Base-by-base conservation (phyloP, 2,329 filamentous ascomycete genomes). In the Aquanectria penicillioides region DNA sequence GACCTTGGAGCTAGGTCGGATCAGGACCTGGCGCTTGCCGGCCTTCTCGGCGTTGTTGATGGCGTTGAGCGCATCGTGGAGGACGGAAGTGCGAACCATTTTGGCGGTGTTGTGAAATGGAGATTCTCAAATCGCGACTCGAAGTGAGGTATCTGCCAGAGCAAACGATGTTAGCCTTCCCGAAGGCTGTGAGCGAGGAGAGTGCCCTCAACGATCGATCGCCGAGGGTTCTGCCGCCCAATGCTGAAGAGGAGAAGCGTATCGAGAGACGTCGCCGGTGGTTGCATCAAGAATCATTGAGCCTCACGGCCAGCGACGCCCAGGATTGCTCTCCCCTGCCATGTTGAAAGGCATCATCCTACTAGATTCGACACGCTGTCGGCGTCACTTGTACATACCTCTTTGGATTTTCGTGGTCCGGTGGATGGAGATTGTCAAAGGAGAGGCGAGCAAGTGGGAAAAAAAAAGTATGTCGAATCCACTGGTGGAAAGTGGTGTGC, bases 11-110 rank as follows among this genome's bases (percentile, higher is more conserved):
- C 88, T 91, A 74, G 96, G 95, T 77, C 94, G 90, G 88, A 99
- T 97, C 81, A 99, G 78, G 79, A 98, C 95, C 86, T 99, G 95
- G 79, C 95, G 94, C 91, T 98, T 98, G 86, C 95, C 95, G 75
- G 92, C 87, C 91, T 99, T 98, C 89, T 99, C 96, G 87, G 95
- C 95, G 83, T 99, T 99, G 93, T 99, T 99, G 91, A 99, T 98
- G 86, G 89, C 87, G 82, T 97, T 97, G 77, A 97, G 91, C 80
- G 92, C 93, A 90, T 99, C 95, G 89, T 98, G 96, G 83, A 99
- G 94, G 78, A 98, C 95, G 81, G 93, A 97, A 77, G 95, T 98
- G 86, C 92, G 93, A 84, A 97, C 94, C 94, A 99, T 99, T 80
- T 91, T 97, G 88, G 80, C 89, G 88, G 86, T 85, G 69, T 78